Conservation (phyloP, 2,329 filamentous ascomycete species). For the Lizonia empirigonia region DNA sequence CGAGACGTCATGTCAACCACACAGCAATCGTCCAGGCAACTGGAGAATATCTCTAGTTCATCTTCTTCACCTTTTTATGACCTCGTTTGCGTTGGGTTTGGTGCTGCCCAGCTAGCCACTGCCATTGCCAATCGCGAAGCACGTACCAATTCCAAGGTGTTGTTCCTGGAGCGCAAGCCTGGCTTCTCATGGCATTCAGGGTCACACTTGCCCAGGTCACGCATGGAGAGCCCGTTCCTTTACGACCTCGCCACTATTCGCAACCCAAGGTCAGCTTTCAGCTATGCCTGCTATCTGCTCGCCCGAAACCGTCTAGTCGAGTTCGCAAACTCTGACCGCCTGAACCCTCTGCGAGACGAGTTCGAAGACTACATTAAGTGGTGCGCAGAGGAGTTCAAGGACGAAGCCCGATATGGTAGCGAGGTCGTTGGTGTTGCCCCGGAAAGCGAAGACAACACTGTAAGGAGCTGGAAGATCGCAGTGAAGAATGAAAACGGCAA, state of each 20-base stretch:
- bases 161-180: slow-evolving; percentile 43
- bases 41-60: slow-evolving; percentile 20
- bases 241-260: slow-evolving; percentile 45
- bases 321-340: slow-evolving; percentile 45
- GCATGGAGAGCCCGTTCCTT: slow-evolving; percentile 45
- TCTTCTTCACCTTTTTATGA: slow-evolving; percentile 34
- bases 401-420: slow-evolving; percentile 37
- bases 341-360: slow-evolving; percentile 46
- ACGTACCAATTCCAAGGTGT: slow-evolving; percentile 28
- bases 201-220: slow-evolving; percentile 37
- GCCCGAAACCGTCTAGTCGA: slow-evolving; percentile 39
- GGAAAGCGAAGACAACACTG: slow-evolving; percentile 25
- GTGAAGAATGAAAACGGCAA: slow-evolving; percentile 35
- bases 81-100: slow-evolving; percentile 46
- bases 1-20: slow-evolving; percentile 28
- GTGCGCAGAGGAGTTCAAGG: slow-evolving; percentile 43
- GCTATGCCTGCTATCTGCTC: slow-evolving; percentile 44
- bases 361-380: slow-evolving; percentile 49
- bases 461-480: slow-evolving; percentile 37
- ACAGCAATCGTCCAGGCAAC: slow-evolving; percentile 19
- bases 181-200: slow-evolving; percentile 42
- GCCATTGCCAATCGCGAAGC: slow-evolving; percentile 45
- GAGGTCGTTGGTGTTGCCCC: slow-evolving; percentile 40
- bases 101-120: slow-evolving; percentile 43
- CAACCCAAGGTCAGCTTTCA: slow-evolving; percentile 45